Evolutionary conservation across 805 yeast genomes (phyloP), one percentile per base, ranked within the genome.

Genomic region (Kodamaea fukazawae): DNA sequence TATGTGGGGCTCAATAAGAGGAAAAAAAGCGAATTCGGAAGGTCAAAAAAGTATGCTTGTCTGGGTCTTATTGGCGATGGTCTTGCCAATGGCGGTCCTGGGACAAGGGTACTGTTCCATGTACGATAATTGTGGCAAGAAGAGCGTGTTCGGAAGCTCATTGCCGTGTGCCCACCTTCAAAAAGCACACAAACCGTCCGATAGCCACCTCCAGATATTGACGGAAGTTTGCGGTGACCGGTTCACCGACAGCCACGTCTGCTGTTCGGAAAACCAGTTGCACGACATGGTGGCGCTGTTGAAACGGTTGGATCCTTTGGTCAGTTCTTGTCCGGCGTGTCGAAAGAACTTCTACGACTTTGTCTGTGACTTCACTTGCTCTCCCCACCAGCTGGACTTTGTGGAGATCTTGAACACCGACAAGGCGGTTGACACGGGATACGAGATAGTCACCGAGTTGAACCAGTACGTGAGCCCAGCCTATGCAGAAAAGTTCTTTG

Each of bases 301-400:
- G 42, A 67, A 66, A 42, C 51, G 58, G 29, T 71, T 61, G 2
- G 71, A 65, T 36, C 71, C 74, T 1, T 49, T 70, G 29, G 62
- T 70, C 17, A 61, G 71, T 36, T 65, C 72, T 11, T 70, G 99
- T 60, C 97, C 97, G 2, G 98, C 99, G 0, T 91, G 99, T 59
- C 70, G 76, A 42, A 80, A 79, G 60, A 91, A 91, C 67, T 91
- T 91, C 60, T 78, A 78, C 53, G 85, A 83, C 51, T 70, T 90
- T 49, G 88, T 88, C 55, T 93, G 91, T 65, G 79, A 81, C 29
- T 89, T 93, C 61, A 84, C 96, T 1, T 91, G 99, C 61, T 85
- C 96, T 3, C 82, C 96, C 0, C 67, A 85, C 50, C 97, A 91
- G 61, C 73, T 87, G 0, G 60, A 66, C 9, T 91, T 88, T 61